Base-by-base conservation (phyloP, 768 basidiomycete genomes). In the Megacollybia marginata region DNA sequence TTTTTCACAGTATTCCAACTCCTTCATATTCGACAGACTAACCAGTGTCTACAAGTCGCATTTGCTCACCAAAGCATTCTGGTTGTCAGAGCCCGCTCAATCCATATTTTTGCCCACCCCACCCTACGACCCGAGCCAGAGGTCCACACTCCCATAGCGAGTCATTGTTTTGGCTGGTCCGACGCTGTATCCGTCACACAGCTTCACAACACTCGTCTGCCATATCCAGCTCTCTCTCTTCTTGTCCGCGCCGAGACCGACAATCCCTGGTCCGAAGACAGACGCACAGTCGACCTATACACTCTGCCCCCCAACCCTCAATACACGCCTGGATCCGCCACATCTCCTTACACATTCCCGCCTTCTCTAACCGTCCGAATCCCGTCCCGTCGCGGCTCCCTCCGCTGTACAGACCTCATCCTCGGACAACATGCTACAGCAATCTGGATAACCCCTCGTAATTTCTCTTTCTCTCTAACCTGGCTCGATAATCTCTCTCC, bases 91-190 rank as follows among this genome's bases (percentile, higher is more conserved):
- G 79, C 79, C 8, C 76, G 74, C 10, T 80, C 80, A 1, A 63
- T 85, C 4, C 70, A 77, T 50, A 66, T 83, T 8, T 86, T 84
- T 51, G 67, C 70, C 1, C 62, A 68, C 12, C 81, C 82, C 0
- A 54, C 49, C 2, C 68, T 83, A 28, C 53, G 51, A 8, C 40
- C 45, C 8, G 52, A 35, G 0, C 56, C 60, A 4, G 48, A 51
- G 4, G 49, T 65, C 0, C 71, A 76, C 48, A 47, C 57, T 1
- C 67, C 75, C 0, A 58, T 71, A 35, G 73, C 71, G 1, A 57
- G 55, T 2, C 73, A 78, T 54, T 76, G 78, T 2, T 84, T 83
- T 55, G 83, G 83, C 13, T 85, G 83, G 83, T 74, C 83, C 12
- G 84, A 85, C 48, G 77, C 78, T 8, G 69, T 81, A 34, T 73